Evolutionary conservation across 148 eudicot genomes (phyloP), one percentile per base, ranked within the genome.

Genomic region (Chenopodium suecicum): DNA sequence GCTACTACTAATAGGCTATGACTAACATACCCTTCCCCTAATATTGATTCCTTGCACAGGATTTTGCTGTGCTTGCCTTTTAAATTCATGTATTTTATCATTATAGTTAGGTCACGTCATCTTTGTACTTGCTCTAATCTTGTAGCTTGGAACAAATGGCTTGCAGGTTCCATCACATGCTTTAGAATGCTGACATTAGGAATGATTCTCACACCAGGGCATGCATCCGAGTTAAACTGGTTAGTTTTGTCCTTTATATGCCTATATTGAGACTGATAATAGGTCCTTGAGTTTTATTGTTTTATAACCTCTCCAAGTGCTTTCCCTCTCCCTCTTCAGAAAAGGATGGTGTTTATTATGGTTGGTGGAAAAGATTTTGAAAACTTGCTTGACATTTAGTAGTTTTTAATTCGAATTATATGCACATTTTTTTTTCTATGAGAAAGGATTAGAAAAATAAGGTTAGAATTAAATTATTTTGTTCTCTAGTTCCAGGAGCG

Each of bases 111-210:
- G 73, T 7, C 19, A 41, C 7, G 7, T 11, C 16, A 34, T 70
- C 50, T 34, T 78, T 79, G 66, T 70, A 62, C 46, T 60, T 75
- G 7, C 47, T 78, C 9, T 13, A 76, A 66, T 81, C 32, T 63
- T 66, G 64, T 60, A 66, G 58, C 44, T 41, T 75, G 63, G 70
- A 16, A 64, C 27, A 65, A 41, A 37, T 72, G 56, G 31, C 16
- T 29, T 89, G 85, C 70, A 94, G 96, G 98, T 92, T 82, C 91
- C 91, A 32, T 87, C 95, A 69, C 91, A 85, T 85, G 94, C 98
- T 77, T 84, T 94, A 81, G 98, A 94, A 79, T 87, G 96, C 88
- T 94, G 84, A 82, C 68, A 50, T 82, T 75, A 76, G 81, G 75
- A 41, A 48, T 44, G 17, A 29, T 64, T 79, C 83, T 75, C 64